These are phyloP conservation scores for Xylaria flabelliformis DNA, from an alignment of 495 filamentous ascomycete species.

Conservation along the genomic window DNA sequence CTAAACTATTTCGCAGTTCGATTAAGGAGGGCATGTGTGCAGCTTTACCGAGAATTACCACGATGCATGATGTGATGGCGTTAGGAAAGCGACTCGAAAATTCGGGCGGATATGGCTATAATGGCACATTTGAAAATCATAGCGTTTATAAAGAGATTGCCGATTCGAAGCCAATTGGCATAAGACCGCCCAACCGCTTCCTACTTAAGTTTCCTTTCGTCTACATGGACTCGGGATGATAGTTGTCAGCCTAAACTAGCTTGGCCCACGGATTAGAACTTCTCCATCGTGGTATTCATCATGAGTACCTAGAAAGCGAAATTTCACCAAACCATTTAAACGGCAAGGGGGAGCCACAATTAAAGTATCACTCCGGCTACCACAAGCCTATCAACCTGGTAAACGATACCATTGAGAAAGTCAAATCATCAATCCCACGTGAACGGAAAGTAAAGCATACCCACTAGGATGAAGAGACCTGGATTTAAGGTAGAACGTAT, in stretches of 20 bases:
- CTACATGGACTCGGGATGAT: not conserved
- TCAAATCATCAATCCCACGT: not conserved
- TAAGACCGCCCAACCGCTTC: constrained; percentile 4
- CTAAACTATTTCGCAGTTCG: constrained; percentile 21
- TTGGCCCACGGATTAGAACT: not conserved
- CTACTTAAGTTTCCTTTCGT: not conserved
- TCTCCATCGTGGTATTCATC: not conserved
- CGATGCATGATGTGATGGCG: constrained; percentile 23
- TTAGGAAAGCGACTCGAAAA: constrained; percentile 12
- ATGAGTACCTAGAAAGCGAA: not conserved
- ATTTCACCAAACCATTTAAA: not conserved
- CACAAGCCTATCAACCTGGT: not conserved
- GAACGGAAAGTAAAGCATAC: not conserved
- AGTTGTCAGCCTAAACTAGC: not conserved
- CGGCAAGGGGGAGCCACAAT: not conserved
- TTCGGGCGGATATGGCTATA: not conserved
- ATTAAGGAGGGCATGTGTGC: constrained; percentile 15
- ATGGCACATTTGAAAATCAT: constrained; percentile 15
- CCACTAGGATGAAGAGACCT: not conserved
- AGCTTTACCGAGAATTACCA: constrained; percentile 15
- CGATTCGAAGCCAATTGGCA: not conserved
- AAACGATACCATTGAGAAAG: not conserved
- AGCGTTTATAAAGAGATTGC: constrained; percentile 12
- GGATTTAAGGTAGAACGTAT: not conserved
- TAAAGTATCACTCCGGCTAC: not conserved